phyloP scores from a whole-genome alignment of 148 eudicot species.

The Talinum fruticosum region DNA sequence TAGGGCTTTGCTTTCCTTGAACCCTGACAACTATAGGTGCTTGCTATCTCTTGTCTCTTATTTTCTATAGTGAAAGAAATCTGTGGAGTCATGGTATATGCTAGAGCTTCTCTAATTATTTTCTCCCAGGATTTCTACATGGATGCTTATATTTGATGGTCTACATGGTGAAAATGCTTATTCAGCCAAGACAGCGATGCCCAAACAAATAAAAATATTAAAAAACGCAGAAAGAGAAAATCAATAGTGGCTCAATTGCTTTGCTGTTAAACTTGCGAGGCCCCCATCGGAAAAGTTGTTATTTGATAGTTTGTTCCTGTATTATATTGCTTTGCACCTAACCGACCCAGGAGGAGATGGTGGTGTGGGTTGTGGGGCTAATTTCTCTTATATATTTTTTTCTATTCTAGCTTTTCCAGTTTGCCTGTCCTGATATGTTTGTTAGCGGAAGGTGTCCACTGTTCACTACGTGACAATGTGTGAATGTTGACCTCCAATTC shows the following conservation, averaged over 20 bases:
- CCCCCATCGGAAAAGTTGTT: background rate
- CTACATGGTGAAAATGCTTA: background rate
- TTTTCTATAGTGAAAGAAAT: conserved; percentile 1
- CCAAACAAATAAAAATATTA: no score
- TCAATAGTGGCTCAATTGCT: background rate
- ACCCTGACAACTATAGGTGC: conserved; percentile 97
- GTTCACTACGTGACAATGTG: background rate
- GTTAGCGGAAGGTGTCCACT: background rate
- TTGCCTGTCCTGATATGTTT: background rate
- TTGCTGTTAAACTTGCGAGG: background rate
- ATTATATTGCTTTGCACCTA: background rate
- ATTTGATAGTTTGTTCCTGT: background rate
- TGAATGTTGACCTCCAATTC: background rate
- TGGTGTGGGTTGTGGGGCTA: background rate
- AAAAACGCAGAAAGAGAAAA: no score
- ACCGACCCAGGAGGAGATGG: background rate
- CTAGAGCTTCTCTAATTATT: background rate
- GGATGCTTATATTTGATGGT: background rate
- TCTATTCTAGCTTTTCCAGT: background rate
- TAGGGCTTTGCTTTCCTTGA: conserved; percentile 72
- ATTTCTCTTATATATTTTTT: background rate
- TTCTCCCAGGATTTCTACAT: background rate
- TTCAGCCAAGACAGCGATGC: no score
- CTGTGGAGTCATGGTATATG: background rate
- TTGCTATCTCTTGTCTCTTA: conserved; percentile 11